These are phyloP conservation scores for Thelonectria olida DNA, from an alignment of 2,329 filamentous ascomycete species.

Conservation along the genomic window DNA sequence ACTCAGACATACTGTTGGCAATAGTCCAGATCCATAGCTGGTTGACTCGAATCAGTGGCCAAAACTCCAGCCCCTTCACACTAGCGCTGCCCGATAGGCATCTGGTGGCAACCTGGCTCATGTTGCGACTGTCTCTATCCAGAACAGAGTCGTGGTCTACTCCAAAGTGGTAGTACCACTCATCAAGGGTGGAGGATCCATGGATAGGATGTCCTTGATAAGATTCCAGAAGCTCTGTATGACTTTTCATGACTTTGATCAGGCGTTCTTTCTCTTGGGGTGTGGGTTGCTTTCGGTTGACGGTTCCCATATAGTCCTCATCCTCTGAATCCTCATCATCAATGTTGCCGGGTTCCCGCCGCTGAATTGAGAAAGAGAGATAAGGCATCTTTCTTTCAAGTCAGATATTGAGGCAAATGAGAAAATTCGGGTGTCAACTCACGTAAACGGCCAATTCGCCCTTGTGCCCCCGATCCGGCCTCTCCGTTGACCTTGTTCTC, in stretches of 20 bases:
- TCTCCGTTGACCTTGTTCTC: too few relatives aligned
- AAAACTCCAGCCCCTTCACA: neutral
- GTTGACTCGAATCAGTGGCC: constrained; percentile 22
- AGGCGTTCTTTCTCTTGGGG: too few relatives aligned
- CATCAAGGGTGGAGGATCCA: constrained; percentile 23
- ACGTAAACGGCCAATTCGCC: neutral
- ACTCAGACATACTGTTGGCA: constrained; percentile 22
- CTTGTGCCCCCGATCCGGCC: too few relatives aligned
- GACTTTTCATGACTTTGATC: too few relatives aligned
- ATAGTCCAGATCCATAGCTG: constrained; percentile 33
- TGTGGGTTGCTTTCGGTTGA: too few relatives aligned
- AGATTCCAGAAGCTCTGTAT: neutral
- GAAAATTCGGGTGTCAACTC: neutral
- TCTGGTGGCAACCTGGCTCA: constrained; percentile 22
- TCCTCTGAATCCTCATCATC: too few relatives aligned
- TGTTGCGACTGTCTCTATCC: constrained; percentile 17
- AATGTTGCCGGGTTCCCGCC: neutral
- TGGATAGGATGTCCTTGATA: constrained; percentile 20
- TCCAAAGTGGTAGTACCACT: constrained; percentile 30
- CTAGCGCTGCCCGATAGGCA: neutral
- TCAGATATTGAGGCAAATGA: neutral
- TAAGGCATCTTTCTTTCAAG: neutral
- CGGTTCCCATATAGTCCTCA: too few relatives aligned
- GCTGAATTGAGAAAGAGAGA: neutral
- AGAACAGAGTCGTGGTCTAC: neutral